These are phyloP conservation scores for Oemleria cerasiformis DNA, from an alignment of 306 rosid genomes.

Conservation along the genomic window DNA sequence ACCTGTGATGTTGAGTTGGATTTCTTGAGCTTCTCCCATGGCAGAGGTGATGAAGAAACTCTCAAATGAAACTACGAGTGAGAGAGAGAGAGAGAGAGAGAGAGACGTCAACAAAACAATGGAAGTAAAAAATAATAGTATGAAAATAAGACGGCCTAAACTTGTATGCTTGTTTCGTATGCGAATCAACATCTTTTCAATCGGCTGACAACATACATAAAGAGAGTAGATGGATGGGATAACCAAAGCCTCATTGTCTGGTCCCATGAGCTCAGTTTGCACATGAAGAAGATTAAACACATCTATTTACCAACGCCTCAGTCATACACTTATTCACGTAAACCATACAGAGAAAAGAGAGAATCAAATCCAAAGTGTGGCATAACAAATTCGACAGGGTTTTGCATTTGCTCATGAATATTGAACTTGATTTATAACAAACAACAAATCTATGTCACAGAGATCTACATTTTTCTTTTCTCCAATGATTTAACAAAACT, in stretches of 20 bases:
- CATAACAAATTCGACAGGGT: too few species aligned
- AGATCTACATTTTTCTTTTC: constrained; percentile 34
- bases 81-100: background rate
- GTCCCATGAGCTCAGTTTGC: too few species aligned
- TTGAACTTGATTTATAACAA: constrained; percentile 41
- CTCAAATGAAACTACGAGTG: background rate
- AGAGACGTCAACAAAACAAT: background rate
- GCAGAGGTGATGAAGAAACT: constrained; percentile 3
- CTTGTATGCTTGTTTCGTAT: background rate
- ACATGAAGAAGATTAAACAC: too few species aligned
- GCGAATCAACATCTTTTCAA: background rate
- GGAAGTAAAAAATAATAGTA: too few species aligned
- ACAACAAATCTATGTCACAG: constrained; percentile 32
- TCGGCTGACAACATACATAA: background rate
- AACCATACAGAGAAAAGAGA: too few species aligned
- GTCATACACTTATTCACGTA: too few species aligned
- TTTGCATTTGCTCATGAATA: constrained; percentile 24
- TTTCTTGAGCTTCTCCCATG: constrained; percentile 25
- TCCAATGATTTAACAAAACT: constrained; percentile 36
- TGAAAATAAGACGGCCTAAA: background rate
- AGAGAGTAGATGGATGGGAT: background rate
- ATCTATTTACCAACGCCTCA: too few species aligned
- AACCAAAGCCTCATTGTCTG: too few species aligned
- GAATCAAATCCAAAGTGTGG: too few species aligned
- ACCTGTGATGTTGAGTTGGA: constrained; percentile 26